Base-by-base conservation (phyloP, 2,329 filamentous ascomycete genomes). In the Aspergillus oerlinghausenensis region DNA sequence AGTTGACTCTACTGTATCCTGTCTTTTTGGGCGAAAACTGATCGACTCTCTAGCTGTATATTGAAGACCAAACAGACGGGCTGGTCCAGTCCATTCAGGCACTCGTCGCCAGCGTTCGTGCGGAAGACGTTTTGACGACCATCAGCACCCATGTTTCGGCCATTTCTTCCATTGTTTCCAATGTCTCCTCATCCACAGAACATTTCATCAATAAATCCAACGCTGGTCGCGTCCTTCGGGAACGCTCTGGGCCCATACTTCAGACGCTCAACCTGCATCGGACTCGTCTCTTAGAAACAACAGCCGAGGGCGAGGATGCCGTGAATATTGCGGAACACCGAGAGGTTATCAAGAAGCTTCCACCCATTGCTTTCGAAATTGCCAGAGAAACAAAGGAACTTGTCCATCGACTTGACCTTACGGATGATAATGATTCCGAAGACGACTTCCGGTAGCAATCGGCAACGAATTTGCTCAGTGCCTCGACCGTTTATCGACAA, bases 281-380 rank as follows among this genome's bases (percentile, higher is more conserved):
- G 56, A 79, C 85, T 60, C 83, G 85, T 47, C 79, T 95, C 56
- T 74, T 88, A 21, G 83, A 86, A 66, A 82, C 87, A 56, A 82
- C 82, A 55, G 76, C 84, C 38, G 83, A 83, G 38, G 87, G 86
- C 26, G 78, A 83, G 62, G 80, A 83, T 8, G 81, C 88, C 26
- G 82, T 80, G 7, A 79, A 80, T 50, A 75, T 79, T 17, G 78
- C 79, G 43, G 76, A 83, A 49, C 62, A 74, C 21, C 75, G 73
- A 6, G 79, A 79, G 67, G 87, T 88, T 79, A 87, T 83, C 54
- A 86, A 88, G 70, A 86, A 84, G 28, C 76, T 96, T 51, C 90
- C 90, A 10, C 90, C 90, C 2, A 86, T 94, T 63, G 90, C 90
- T n/a, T 95, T 95, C 73, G 88, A 91, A 73, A 88, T 93, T 69